Percentiles rank a stretch among this genome's conserved stretches.
Evolutionary conservation across 805 yeast genomes (phyloP).

Genomic region (Sugiyamaella americana): DNA sequence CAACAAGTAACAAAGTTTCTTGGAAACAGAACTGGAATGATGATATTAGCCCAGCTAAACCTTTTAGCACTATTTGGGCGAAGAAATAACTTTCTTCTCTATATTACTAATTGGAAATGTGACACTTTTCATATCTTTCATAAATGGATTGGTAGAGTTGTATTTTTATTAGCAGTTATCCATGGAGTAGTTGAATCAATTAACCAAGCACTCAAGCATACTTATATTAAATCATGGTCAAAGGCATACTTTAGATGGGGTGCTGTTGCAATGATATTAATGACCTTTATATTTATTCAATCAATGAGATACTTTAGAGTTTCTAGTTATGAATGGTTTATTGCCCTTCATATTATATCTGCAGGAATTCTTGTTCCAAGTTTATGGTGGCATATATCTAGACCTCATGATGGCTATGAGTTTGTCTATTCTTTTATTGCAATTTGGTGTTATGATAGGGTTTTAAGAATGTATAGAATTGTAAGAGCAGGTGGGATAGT

Average conservation of each 20-base stretch:
- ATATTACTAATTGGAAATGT: conserved; percentile 56
- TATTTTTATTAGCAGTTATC: conserved; percentile 43
- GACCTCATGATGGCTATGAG: background rate
- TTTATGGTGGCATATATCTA: conserved; percentile 51
- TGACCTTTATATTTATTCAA: conserved; percentile 42
- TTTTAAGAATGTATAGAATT: conserved; percentile 49
- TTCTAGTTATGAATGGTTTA: conserved; percentile 51
- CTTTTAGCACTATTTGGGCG: conserved; percentile 53
- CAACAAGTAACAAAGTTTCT: conserved; percentile 31
- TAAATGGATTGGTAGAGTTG: conserved; percentile 52
- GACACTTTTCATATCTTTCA: conserved; percentile 59
- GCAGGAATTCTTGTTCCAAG: conserved; percentile 48
- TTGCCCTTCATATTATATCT: conserved; percentile 48
- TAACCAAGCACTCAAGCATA: conserved; percentile 29
- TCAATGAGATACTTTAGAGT: conserved; percentile 49
- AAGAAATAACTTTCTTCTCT: conserved; percentile 62
- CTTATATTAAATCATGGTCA: background rate
- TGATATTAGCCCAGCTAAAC: conserved; percentile 44
- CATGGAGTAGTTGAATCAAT: conserved; percentile 51
- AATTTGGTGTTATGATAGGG: conserved; percentile 66
- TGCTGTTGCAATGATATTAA: conserved; percentile 36
- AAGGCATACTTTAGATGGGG: conserved; percentile 32
- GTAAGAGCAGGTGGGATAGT: conserved; percentile 34
- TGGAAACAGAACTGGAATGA: conserved; percentile 38
- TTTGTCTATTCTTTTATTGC: conserved; percentile 50